Conservation (phyloP, 1,284 basidiomycete species). For the Apiotrichum laibachii region DNA sequence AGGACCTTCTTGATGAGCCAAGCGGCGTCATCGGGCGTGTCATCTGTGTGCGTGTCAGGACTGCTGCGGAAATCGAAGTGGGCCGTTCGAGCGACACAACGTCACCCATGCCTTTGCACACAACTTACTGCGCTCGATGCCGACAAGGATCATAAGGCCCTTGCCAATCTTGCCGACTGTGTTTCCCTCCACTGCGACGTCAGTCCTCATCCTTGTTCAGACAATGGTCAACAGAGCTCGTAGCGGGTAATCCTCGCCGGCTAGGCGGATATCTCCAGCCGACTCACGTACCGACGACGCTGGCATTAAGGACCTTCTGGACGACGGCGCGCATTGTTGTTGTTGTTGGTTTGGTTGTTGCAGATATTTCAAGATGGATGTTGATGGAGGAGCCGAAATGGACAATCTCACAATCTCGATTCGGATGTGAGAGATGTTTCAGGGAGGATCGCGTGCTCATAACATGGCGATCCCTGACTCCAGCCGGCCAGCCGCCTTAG, state of each 20-base stretch:
- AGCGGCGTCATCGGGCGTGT: slow-evolving; percentile 68
- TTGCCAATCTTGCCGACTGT: slow-evolving; percentile 71
- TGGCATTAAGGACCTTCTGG: slow-evolving; percentile 46
- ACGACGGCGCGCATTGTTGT: slow-evolving; percentile 50
- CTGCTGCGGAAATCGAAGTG: too few species aligned
- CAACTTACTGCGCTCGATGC: slow-evolving; percentile 55
- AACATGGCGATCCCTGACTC: too few species aligned
- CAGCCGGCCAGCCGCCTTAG: too few species aligned
- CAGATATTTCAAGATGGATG: not conserved
- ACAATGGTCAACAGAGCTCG: too few species aligned
- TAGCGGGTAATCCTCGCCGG: too few species aligned
- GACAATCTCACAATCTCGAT: too few species aligned
- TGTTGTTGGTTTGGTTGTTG: not conserved
- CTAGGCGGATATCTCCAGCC: too few species aligned
- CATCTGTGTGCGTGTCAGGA: slow-evolving; percentile 57
- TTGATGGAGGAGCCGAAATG: too few species aligned
- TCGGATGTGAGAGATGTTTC: too few species aligned
- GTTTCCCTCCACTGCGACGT: slow-evolving; percentile 42
- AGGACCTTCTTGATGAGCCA: slow-evolving; percentile 76
- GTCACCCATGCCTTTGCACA: not conserved
- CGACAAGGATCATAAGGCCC: slow-evolving; percentile 82
- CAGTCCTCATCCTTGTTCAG: not conserved
- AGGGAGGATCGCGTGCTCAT: too few species aligned
- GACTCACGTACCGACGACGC: slow-evolving; percentile 39
- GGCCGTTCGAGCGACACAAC: too few species aligned